Percentiles rank a stretch among this genome's conserved stretches.
phyloP scores from a whole-genome alignment of 129 eudicot genomes.

The Flaveria robusta region DNA sequence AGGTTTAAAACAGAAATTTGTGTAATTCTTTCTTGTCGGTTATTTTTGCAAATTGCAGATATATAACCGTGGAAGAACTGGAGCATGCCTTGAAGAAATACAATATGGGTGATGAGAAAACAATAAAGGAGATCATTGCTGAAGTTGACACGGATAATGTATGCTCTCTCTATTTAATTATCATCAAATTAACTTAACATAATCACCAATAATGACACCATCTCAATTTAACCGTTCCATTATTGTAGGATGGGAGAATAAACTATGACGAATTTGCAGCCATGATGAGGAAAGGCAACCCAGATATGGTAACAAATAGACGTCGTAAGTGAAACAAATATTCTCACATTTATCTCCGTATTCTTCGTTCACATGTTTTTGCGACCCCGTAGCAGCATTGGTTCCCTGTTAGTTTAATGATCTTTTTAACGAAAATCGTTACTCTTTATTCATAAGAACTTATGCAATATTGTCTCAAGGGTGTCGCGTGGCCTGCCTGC shows the following conservation, averaged over 20 bases:
- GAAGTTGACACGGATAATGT: conserved; percentile 97
- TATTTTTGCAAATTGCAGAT: conserved; percentile 44
- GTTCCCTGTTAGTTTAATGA: conserved; percentile 8
- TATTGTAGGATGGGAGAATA: conserved; percentile 86
- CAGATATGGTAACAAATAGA: conserved; percentile 60
- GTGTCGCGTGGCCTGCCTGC: background rate
- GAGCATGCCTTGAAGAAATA: conserved; percentile 89
- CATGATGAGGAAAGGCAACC: conserved; percentile 92
- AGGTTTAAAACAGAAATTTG: too few species aligned
- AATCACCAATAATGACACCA: background rate
- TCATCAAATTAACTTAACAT: conserved; percentile 9
- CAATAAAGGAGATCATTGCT: conserved; percentile 86
- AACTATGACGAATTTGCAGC: conserved; percentile 90
- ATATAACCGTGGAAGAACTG: conserved; percentile 89
- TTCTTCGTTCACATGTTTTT: background rate
- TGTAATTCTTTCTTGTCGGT: too few species aligned
- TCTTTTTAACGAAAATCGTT: background rate
- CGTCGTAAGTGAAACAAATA: conserved; percentile 55
- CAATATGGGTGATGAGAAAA: conserved; percentile 94
- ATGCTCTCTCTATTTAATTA: conserved; percentile 31
- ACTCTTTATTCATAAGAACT: conserved; percentile 7
- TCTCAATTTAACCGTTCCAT: background rate
- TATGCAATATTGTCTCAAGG: background rate
- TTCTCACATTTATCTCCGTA: background rate
- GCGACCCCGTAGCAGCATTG: conserved; percentile 16